Evolutionary conservation across 1,284 basidiomycete genomes (phyloP), one percentile per base, ranked within the genome.

Genomic region (Austroboletus olivaceoglutinosus): DNA sequence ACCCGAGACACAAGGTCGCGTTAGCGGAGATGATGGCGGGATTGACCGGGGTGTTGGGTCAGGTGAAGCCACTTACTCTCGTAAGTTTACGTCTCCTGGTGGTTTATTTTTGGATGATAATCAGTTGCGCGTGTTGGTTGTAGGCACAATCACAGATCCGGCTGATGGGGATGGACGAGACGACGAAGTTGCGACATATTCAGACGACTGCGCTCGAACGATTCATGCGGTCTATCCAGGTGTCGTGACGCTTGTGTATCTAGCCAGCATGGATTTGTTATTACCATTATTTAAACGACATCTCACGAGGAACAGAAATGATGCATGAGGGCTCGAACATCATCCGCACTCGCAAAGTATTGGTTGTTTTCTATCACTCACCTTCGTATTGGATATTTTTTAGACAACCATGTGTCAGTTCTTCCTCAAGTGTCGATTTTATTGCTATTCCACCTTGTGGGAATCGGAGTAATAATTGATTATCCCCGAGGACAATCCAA

Each of bases 21-120:
- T 65, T 89, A 29, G 78, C 84, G 22, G 84, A 86, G 59, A 92
- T 92, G 85, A 79, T 84, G 36, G 75, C 78, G 3, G 76, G 76
- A 15, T 64, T 93, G 52, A 78, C 89, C 45, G 70, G 70, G 27
- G 72, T 81, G 34, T 75, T 86, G 29, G 83, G 88, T 57, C 77
- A 76, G 51, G 71, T 80, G 44, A 77, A 76, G 50, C 83, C 85
- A 9, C 67, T 80, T 12, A 74, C 76, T n/a, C 64, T 86, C 67
- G 88, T 89, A 57, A 55, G 83, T 76, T 19, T 31, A 6, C 18
- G 3, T 16, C 8, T 29, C 8, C 10, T n/a, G 18, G 10, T 7
- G 12, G 2, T 2, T 5, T 23, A 19, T 43, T 12, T 18, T 3
- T 51, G 38, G 16, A 6, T 18, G 3, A 22, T 39, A 13, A 13